phyloP scores from a whole-genome alignment of 306 rosid species.

The Prunus mume region DNA sequence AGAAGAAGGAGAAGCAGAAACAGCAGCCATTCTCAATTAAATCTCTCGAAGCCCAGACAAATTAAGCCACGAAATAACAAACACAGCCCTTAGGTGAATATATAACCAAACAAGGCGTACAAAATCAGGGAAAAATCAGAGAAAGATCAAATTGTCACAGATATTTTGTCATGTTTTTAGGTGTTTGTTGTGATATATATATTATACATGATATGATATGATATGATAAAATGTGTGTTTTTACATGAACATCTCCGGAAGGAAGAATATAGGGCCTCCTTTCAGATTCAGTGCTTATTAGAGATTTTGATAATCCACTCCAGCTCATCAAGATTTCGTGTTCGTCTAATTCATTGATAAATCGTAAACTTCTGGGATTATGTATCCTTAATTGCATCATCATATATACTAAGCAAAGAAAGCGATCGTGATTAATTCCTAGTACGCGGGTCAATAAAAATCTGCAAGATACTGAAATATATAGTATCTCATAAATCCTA shows the following conservation, averaged over 20 bases:
- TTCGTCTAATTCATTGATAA: background rate
- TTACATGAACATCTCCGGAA: background rate
- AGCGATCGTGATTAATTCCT: background rate
- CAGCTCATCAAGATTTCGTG: background rate
- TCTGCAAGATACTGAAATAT: background rate
- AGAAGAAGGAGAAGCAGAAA: background rate
- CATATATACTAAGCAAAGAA: background rate
- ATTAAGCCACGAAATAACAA: background rate
- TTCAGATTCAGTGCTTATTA: background rate
- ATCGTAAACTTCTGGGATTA: background rate
- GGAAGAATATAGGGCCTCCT: background rate
- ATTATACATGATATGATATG: background rate
- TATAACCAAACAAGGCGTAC: background rate
- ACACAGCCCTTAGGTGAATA: background rate
- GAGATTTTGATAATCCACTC: background rate
- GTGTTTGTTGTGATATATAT: background rate
- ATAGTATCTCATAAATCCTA: background rate
- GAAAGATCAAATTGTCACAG: slow-evolving; percentile 1
- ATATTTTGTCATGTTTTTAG: background rate
- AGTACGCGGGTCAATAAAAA: background rate
- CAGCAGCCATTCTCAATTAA: background rate
- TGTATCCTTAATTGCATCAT: background rate
- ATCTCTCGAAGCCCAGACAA: background rate
- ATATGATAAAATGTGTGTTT: background rate
- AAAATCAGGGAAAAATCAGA: background rate